Evolutionary conservation across 768 basidiomycete species (phyloP).

Genomic region (Termitomyces sp.): DNA sequence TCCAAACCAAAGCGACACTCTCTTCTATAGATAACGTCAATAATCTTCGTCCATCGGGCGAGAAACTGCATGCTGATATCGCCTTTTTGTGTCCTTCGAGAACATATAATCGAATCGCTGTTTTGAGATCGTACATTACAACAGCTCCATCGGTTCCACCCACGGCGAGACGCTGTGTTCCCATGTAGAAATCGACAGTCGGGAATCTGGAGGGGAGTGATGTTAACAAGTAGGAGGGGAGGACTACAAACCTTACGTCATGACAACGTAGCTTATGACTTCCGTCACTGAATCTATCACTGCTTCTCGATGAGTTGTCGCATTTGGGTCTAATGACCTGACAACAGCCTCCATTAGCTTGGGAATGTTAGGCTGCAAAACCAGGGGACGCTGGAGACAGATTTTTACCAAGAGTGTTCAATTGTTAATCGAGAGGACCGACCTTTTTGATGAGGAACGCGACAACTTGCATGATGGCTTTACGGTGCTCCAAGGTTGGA

Average conservation of each 20-base stretch:
- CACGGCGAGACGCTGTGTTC: constrained; percentile 83
- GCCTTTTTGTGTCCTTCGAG: constrained; percentile 85
- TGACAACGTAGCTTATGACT: constrained; percentile 91
- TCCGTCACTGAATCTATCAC: constrained; percentile 90
- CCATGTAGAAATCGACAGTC: constrained; percentile 88
- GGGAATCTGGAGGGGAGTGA: constrained; percentile 57
- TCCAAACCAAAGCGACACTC: constrained; percentile 86
- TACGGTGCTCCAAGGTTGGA: constrained; percentile 68
- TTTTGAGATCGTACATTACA: constrained; percentile 95
- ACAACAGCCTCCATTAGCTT: constrained; percentile 92
- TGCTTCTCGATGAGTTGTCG: constrained; percentile 67
- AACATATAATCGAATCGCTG: constrained; percentile 90
- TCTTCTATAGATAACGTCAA: constrained; percentile 87
- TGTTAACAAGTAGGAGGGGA: background rate
- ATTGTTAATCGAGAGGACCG: background rate
- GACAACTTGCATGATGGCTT: constrained; percentile 87
- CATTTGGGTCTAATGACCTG: constrained; percentile 92
- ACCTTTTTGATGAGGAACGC: constrained; percentile 93
- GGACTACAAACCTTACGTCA: constrained; percentile 50
- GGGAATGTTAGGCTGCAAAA: constrained; percentile 80
- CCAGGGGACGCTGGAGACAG: constrained; percentile 61
- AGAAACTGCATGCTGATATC: constrained; percentile 84
- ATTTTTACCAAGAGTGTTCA: background rate
- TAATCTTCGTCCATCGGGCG: constrained; percentile 86
- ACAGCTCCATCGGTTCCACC: constrained; percentile 94